Base-by-base conservation (phyloP, 2,329 filamentous ascomycete genomes). In the Neonectria punicea region DNA sequence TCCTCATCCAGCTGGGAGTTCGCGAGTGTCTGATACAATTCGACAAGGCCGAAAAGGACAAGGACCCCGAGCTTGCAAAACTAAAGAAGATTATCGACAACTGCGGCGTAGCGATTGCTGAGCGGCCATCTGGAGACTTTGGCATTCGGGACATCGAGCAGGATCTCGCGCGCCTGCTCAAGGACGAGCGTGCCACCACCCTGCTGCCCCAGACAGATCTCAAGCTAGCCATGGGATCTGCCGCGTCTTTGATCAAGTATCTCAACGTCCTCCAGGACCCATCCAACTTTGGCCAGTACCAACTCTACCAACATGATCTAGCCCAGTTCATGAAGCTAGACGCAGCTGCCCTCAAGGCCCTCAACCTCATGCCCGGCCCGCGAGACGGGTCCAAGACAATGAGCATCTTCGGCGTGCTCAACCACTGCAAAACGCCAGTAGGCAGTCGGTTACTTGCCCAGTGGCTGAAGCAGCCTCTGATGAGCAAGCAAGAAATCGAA, bases 251-350 rank as follows among this genome's bases (percentile, higher is more conserved):
- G 72, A 97, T 99, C 83, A 97, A 95, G 78, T 99, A 99, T 73
- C 87, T 99, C 3, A 92, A 92, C 39, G 90, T 97, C 39, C 87
- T 99, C 80, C 93, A 96, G 32, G 96, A 99, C 77, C 84, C 93
- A 1, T 93, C 93, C 61, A 99, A 99, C 80, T 98, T 98, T 78
- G 96, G 97, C 3, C 95, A 99, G 76, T 99, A 97, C 76, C 93
- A 95, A 78, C 87, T 99, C 16, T 99, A 98, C 76, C 96, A 99
- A 80, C 96, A 99, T 79, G 96, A 99, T 76, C 82, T 99, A 49
- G 91, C 94, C 2, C 94, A 99, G 74, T 99, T 93, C 78, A 99
- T 99, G 96, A 99, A 98, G 80, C 86, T 99, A 5, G 96, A 99
- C 79, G 94, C 97, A 1, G 93, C 96, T 1, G 96, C 96, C 0